Conservation (phyloP, 768 basidiomycete species). For the Scleroderma citrinum region DNA sequence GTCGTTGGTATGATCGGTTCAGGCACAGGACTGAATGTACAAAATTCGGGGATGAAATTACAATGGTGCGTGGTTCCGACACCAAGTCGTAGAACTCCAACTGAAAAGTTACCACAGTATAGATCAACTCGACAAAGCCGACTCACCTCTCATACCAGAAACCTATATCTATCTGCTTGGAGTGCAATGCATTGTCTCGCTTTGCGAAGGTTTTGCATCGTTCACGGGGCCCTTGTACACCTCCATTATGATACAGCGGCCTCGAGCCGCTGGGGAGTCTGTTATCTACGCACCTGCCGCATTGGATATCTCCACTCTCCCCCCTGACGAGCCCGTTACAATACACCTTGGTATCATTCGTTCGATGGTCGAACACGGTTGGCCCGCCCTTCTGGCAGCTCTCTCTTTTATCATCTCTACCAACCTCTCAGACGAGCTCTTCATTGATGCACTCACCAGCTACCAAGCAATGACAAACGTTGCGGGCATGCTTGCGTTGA, state of each 20-base stretch:
- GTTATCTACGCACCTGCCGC: slow-evolving; percentile 67
- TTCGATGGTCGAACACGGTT: slow-evolving; percentile 79
- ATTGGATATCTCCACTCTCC: slow-evolving; percentile 54
- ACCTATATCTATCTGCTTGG: slow-evolving; percentile 90
- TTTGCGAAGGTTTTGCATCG: slow-evolving; percentile 81
- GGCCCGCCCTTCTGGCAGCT: slow-evolving; percentile 90
- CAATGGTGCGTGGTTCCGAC: slow-evolving; percentile 60
- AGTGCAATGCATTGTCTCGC: slow-evolving; percentile 78
- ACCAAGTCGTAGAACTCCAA: not conserved
- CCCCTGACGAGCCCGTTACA: slow-evolving; percentile 47
- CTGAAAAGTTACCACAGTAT: slow-evolving; percentile 50
- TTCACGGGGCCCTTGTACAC: slow-evolving; percentile 75
- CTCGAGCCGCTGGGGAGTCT: slow-evolving; percentile 55
- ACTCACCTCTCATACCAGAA: slow-evolving; percentile 90
- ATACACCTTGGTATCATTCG: slow-evolving; percentile 58
- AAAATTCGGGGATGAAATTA: slow-evolving; percentile 77
- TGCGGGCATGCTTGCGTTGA: slow-evolving; percentile 80
- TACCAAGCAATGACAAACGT: slow-evolving; percentile 84
- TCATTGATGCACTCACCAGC: slow-evolving; percentile 77
- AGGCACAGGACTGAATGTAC: slow-evolving; percentile 63
- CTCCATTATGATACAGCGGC: slow-evolving; percentile 59
- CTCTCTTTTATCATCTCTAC: slow-evolving; percentile 87
- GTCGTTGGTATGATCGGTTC: slow-evolving; percentile 83
- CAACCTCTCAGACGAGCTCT: slow-evolving; percentile 87
- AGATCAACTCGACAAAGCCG: slow-evolving; percentile 96